phyloP scores from a whole-genome alignment of 805 yeast genomes.

The Saccharomycopsis selenospora region DNA sequence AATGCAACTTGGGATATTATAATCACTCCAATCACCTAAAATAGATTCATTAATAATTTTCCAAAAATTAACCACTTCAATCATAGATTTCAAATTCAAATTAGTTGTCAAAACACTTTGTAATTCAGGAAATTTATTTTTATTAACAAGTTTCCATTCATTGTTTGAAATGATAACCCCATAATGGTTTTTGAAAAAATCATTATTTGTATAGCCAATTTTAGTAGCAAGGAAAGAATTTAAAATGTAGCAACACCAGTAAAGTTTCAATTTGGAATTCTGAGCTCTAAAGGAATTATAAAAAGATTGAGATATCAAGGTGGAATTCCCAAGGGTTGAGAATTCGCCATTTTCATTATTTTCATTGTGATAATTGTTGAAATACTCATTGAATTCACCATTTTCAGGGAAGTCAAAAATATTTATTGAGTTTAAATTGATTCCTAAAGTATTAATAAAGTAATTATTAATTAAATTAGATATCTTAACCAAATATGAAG shows the following conservation, averaged over 20 bases:
- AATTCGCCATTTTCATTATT: background rate
- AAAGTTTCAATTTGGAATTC: slow-evolving; percentile 33
- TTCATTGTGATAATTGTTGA: background rate
- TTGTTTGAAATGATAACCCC: slow-evolving; percentile 21
- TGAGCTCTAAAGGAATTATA: slow-evolving; percentile 21
- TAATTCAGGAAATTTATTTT: slow-evolving; percentile 29
- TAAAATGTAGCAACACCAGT: slow-evolving; percentile 38
- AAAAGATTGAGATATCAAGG: background rate
- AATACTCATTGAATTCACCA: background rate
- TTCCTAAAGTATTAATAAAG: slow-evolving; percentile 24
- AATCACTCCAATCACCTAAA: background rate
- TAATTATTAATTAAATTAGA: slow-evolving; percentile 9
- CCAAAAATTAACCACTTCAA: slow-evolving; percentile 30
- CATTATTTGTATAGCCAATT: slow-evolving; percentile 18
- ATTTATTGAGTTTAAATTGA: slow-evolving; percentile 25
- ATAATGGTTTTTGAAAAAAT: slow-evolving; percentile 11
- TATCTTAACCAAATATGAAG: slow-evolving; percentile 1
- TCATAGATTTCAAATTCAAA: slow-evolving; percentile 30
- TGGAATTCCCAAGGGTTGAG: background rate
- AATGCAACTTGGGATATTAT: background rate
- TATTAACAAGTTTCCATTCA: slow-evolving; percentile 19
- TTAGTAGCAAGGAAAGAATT: slow-evolving; percentile 12
- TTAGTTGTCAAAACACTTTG: slow-evolving; percentile 30
- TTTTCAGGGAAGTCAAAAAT: slow-evolving; percentile 11
- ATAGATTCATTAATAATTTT: slow-evolving; percentile 24